Evolutionary conservation across 2,329 filamentous ascomycete genomes (phyloP), one percentile per base, ranked within the genome.

Genomic region (Thyridium curvatum): DNA sequence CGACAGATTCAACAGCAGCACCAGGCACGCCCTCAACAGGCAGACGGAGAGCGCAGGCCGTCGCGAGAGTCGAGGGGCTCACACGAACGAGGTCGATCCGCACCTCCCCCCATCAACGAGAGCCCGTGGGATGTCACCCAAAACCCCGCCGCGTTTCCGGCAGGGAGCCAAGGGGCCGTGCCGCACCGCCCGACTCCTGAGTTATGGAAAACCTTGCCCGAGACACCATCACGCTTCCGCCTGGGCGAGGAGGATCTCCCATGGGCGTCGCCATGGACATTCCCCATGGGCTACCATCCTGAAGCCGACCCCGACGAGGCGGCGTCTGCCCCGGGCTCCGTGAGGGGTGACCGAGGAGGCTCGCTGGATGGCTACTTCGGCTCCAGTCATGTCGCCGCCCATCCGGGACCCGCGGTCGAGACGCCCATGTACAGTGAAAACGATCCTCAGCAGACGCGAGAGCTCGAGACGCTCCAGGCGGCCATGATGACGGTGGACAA

Each of bases 401-500:
- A 26, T 6, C 6, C 21, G 6, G 21, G 21, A 10, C 21, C 21
- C 10, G 21, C 10, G 6, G 21, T 26, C 21, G 36, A 52, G 9
- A 46, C 43, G 17, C 40, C 37, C 3, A 37, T 44, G 3, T 37
- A 41, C 30, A 49, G 12, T 3, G 45, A 50, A 16, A 45, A 51
- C n/a, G 66, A 69, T 32, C 60, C 63, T 1, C 54, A 56, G 26
- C 48, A 54, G 12, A 57, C 50, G 8, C 47, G 51, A 13, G 67
- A 74, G 33, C 64, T 75, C 3, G 69, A 69, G 39, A 62, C 67
- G 1, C 56, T 77, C 4, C 72, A 70, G 9, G 64, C 65, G 4
- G 72, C 72, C 30, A 66, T 77, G 63, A 66, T 76, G 59, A 76
- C 72, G 3, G 67, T 77, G 3, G 72, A 77, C 48, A 77, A 75